Conservation (phyloP, 148 eudicot genomes). For the Arbutus unedo region DNA sequence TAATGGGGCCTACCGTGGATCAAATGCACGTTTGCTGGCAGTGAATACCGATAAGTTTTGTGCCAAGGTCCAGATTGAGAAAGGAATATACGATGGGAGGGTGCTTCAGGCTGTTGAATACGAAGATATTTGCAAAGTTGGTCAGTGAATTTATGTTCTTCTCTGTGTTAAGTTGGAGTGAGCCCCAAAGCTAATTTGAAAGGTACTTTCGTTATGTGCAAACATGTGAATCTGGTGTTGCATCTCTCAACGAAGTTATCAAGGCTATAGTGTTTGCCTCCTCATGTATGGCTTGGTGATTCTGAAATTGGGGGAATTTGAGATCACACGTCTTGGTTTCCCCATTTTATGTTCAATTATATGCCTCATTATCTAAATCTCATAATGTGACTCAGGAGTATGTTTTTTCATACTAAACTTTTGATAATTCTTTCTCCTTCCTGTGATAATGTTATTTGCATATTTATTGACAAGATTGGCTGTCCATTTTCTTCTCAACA, state of each 20-base stretch:
- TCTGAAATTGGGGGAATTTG: not conserved
- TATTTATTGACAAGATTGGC: not conserved
- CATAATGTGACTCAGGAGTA: not conserved
- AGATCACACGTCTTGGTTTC: not conserved
- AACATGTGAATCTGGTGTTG: not conserved
- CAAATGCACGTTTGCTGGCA: slow-evolving; percentile 55
- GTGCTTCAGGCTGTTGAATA: slow-evolving; percentile 77
- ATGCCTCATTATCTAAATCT: not conserved
- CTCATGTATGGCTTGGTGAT: not conserved
- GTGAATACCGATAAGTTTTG: slow-evolving; percentile 63
- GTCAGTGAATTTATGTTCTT: slow-evolving; percentile 19
- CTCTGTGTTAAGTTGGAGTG: not conserved
- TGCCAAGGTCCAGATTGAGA: slow-evolving; percentile 87
- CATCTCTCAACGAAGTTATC: not conserved
- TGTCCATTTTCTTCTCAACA: not conserved
- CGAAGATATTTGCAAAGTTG: slow-evolving; percentile 77
- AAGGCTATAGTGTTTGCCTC: not conserved
- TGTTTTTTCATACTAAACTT: not conserved
- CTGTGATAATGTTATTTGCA: not conserved
- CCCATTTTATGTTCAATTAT: not conserved
- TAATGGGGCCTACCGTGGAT: slow-evolving; percentile 93
- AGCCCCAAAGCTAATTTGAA: not conserved
- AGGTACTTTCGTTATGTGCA: not conserved
- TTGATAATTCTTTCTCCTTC: not conserved
- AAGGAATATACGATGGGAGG: slow-evolving; percentile 87